phyloP scores from a whole-genome alignment of 192 early-diverging fungal species.

The Backusella psychrophila region DNA sequence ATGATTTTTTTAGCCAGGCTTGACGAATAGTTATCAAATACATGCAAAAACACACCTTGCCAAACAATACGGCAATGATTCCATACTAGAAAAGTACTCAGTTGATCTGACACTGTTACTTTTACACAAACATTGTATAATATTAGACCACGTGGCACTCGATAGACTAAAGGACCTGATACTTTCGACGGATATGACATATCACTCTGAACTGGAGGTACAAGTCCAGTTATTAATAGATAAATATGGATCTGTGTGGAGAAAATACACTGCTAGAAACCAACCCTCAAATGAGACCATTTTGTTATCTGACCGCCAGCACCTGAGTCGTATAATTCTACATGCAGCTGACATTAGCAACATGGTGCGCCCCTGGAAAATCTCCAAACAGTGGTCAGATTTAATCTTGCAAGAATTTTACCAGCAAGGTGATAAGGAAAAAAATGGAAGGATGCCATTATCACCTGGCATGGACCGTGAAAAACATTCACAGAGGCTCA shows the following conservation, averaged over 20 bases:
- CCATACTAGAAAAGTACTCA: slow-evolving; percentile 84
- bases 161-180: slow-evolving; percentile 8
- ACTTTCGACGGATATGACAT: slow-evolving; percentile 8
- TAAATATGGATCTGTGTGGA: not conserved
- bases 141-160: slow-evolving; percentile 39
- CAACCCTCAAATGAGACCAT: slow-evolving; percentile 13
- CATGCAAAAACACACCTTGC: slow-evolving; percentile 78
- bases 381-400: slow-evolving; percentile 88
- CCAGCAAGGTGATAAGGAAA: slow-evolving; percentile 79
- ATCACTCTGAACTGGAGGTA: slow-evolving; percentile 1
- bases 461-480: slow-evolving; percentile 86
- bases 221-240: not conserved
- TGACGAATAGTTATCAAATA: slow-evolving; percentile 83
- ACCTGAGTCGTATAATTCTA: slow-evolving; percentile 58
- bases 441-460: slow-evolving; percentile 61
- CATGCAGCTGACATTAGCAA: slow-evolving; percentile 88
- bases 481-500: slow-evolving; percentile 59
- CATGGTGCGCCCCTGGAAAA: slow-evolving; percentile 70
- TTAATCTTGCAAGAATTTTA: slow-evolving; percentile 80
- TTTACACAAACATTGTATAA: slow-evolving; percentile 62
- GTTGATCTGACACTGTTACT: slow-evolving; percentile 64
- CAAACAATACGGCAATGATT: slow-evolving; percentile 61
- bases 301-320: slow-evolving; percentile 50
- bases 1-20: slow-evolving; percentile 61
- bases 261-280: not conserved